Conservation (phyloP, 1,139 yeast genomes). For the Diutina siamensis region DNA sequence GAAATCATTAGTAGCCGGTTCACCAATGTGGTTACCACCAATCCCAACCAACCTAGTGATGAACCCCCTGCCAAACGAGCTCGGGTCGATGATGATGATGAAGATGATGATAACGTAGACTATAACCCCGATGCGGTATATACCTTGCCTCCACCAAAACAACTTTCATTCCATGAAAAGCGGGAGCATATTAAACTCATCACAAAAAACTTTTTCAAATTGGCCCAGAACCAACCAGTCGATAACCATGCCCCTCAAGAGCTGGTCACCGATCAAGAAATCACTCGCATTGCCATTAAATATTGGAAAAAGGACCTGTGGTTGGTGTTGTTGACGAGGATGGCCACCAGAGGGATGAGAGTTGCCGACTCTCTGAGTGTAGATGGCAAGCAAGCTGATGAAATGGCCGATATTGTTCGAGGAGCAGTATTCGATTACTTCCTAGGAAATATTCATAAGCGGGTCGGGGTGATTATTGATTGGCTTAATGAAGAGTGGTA, state of each 20-base stretch:
- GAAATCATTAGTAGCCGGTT: conserved; percentile 53
- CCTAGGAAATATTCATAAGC: conserved; percentile 56
- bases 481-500: conserved; percentile 98
- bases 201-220: conserved; percentile 41
- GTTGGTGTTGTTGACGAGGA: conserved; percentile 62
- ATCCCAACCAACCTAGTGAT: neutral
- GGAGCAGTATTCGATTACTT: conserved; percentile 63
- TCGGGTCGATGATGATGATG: conserved; percentile 7
- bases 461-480: conserved; percentile 71
- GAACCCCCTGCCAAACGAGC: conserved; percentile 7
- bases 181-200: conserved; percentile 37
- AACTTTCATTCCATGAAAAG: conserved; percentile 35
- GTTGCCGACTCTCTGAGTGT: conserved; percentile 12
- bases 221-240: conserved; percentile 20
- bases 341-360: conserved; percentile 67
- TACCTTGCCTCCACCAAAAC: conserved; percentile 47
- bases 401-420: conserved; percentile 51
- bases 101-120: conserved; percentile 22
- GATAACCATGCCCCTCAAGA: conserved; percentile 14
- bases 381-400: conserved; percentile 17
- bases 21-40: conserved; percentile 13
- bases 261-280: conserved; percentile 14
- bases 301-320: conserved; percentile 68
- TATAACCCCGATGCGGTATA: conserved; percentile 34
- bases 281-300: conserved; percentile 43